Base-by-base conservation (phyloP, 2,329 filamentous ascomycete genomes). In the Fusarium algeriense region DNA sequence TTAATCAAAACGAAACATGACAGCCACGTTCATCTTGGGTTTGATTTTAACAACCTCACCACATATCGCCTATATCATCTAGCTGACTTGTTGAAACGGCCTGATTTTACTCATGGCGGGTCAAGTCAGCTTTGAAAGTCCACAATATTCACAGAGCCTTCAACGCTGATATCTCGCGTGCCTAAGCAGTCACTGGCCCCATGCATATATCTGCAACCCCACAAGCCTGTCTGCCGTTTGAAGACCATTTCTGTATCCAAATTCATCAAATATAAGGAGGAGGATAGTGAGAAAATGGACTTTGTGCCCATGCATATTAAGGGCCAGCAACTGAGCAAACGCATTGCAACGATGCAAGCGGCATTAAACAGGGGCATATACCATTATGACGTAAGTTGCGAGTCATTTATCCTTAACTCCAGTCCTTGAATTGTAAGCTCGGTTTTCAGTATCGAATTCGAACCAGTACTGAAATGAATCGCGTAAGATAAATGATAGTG, bases 121-220 rank as follows among this genome's bases (percentile, higher is more conserved):
- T 14, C 15, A 30, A 48, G 9, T 23, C 60, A 50, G 45, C 14
- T 59, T 55, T 40, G n/a, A 41, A 41, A 35, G 63, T 60, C 48
- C 41, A 64, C 35, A 48, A 59, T 60, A 87, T 85, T 81, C 81
- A 85, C 14, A 81, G 77, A 8, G 74, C 70, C 14, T 85, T 70
- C 83, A 71, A 80, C 78, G 55, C 80, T 82, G 28, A 85, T 71
- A 1, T 83, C 83, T 69, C 85, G 82, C 26, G 85, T 63, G 7
- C 80, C 82, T 14, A 75, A 82, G 48, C 77, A 81, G 11, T 15
- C 23, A 77, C 76, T 6, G 76, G 78, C 50, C 57, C 57, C 60
- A 53, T 85, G 85, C 14, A 23, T 32, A 23, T 20, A 34, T 19
- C 53, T 23, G 14, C 15, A 7, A 7, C 19, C 26, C 32, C 23